phyloP scores from a whole-genome alignment of 2,329 filamentous ascomycete species.

The Fusarium musae region DNA sequence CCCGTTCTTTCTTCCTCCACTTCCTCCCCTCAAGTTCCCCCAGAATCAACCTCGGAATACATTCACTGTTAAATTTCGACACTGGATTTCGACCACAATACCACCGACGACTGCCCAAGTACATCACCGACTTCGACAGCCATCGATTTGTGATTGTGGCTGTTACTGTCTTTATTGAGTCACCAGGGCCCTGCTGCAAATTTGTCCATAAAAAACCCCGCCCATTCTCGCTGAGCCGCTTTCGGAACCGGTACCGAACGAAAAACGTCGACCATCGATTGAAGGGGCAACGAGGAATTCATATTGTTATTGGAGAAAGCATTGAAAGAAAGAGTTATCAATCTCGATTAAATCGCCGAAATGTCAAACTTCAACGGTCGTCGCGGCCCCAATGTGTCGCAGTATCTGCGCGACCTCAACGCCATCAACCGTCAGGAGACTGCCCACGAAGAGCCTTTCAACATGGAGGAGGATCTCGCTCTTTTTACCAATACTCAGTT shows the following conservation, averaged over 20 bases:
- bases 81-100: conserved; percentile 14
- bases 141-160: conserved; percentile 6
- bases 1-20: conserved; percentile 43
- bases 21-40: conserved; percentile 33
- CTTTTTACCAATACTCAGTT: conserved; percentile 87
- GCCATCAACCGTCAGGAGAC: conserved; percentile 70
- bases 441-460: conserved; percentile 67
- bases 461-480: conserved; percentile 76
- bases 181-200: conserved; percentile 26
- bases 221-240: conserved; percentile 30
- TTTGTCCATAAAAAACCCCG: conserved; percentile 44
- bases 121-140: background rate
- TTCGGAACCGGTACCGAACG: conserved; percentile 9
- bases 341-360: conserved; percentile 11
- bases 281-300: conserved; percentile 19
- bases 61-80: conserved; percentile 8
- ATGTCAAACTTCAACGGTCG: conserved; percentile 83
- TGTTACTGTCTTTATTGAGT: conserved; percentile 14
- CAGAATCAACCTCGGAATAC: conserved; percentile 28
- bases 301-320: background rate
- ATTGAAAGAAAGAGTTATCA: background rate
- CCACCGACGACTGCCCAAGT: conserved; percentile 12
- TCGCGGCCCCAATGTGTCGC: conserved; percentile 86
- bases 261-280: conserved; percentile 9
- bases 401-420: conserved; percentile 90